Evolutionary conservation across 345 rosid species (phyloP), one percentile per base, ranked within the genome.

Genomic region (Salix caprea): DNA sequence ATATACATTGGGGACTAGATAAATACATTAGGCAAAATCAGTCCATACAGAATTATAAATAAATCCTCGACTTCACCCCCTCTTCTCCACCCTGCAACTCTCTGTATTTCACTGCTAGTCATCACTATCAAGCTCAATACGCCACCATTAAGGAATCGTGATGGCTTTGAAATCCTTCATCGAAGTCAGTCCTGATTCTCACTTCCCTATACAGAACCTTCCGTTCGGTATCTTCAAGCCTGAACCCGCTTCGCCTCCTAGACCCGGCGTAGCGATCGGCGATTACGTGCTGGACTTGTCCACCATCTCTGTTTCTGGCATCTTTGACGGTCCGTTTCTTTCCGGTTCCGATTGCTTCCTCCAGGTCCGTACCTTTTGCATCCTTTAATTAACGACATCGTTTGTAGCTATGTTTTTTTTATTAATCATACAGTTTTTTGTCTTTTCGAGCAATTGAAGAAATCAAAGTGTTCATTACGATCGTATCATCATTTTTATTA

Each of bases 151-250:
- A 40, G 14, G 44, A 11, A 2, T 40, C 14, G 44, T 24, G 8
- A 89, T 88, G 98, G 91, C 89, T 34, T 84, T 85, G 83, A 85
- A 86, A 70, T 92, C 96, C 23, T 96, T 96, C 84, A 26, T 93
- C 69, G 79, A 87, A 69, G 94, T 92, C 65, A 70, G 75, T 36
- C 82, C 90, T 12, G 89, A 81, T 71, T 93, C 94, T 21, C 98
- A 96, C 82, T 96, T 93, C 84, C 94, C 99, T 36, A 92, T 93
- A 84, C 98, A 96, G 82, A 96, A 96, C 87, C 94, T 96, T 21
- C 99, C 98, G 2, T 92, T 81, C 66, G 98, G 99, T 18, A 97
- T 89, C 19, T 96, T 93, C 93, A 87, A 85, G 86, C 89, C 88
- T 28, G 79, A 83, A 4, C 74, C 87, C 15, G 74, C 70, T 75